Evolutionary conservation across 257 asterid genomes (phyloP).

Genomic region (Mentha longifolia): DNA sequence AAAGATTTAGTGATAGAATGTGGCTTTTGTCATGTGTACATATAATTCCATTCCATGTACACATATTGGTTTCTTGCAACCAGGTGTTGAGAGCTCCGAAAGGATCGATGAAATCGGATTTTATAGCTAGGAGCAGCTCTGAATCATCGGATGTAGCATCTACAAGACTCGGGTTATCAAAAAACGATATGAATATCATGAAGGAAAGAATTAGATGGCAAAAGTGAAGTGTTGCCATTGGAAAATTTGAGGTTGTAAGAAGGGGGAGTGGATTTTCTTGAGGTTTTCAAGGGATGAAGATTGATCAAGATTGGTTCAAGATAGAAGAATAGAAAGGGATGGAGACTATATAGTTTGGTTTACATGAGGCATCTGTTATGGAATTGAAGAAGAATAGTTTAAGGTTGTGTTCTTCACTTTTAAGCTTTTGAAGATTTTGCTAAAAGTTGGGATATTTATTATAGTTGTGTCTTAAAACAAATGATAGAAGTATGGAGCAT

Average conservation of each 20-base stretch:
- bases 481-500: slow-evolving; percentile 50
- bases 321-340: slow-evolving; percentile 21
- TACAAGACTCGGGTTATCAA: slow-evolving; percentile 35
- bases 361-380: slow-evolving; percentile 20
- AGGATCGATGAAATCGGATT: slow-evolving; percentile 66
- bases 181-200: slow-evolving; percentile 35
- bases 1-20: slow-evolving; percentile 59
- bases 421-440: slow-evolving; percentile 36
- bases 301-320: slow-evolving; percentile 29
- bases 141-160: slow-evolving; percentile 60
- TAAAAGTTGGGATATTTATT: slow-evolving; percentile 42
- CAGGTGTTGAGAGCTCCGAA: slow-evolving; percentile 62
- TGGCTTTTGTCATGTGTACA: slow-evolving; percentile 61
- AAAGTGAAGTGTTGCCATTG: slow-evolving; percentile 52
- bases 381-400: slow-evolving; percentile 26
- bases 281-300: slow-evolving; percentile 24
- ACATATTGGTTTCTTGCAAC: slow-evolving; percentile 55
- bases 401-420: slow-evolving; percentile 31
- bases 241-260: slow-evolving; percentile 24
- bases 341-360: slow-evolving; percentile 50
- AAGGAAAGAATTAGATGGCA: slow-evolving; percentile 48
- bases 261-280: slow-evolving; percentile 13
- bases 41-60: slow-evolving; percentile 78
- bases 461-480: slow-evolving; percentile 34
- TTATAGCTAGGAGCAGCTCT: slow-evolving; percentile 56